phyloP scores from a whole-genome alignment of 1,284 basidiomycete genomes.

The Ceratobasidium sp. region DNA sequence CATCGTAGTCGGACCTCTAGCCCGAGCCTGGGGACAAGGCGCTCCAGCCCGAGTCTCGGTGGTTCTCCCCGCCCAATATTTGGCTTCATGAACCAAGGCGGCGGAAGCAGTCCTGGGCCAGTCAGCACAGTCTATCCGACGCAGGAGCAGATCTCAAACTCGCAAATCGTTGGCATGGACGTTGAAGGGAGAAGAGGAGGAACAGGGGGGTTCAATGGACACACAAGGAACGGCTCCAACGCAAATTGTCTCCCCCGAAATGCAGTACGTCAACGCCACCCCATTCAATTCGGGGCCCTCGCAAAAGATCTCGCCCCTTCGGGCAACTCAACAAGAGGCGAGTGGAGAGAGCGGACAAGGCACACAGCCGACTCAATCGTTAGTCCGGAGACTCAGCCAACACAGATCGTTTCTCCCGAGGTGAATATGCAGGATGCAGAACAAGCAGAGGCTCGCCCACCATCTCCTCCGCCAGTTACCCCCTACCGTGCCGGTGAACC shows the following conservation, averaged over 20 bases:
- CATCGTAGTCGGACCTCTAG: conserved; percentile 9
- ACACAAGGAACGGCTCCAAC: conserved; percentile 17
- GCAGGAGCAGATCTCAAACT: conserved; percentile 3
- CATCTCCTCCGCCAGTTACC: conserved; percentile 1
- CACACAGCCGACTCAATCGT: background rate
- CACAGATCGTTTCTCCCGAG: conserved; percentile 4
- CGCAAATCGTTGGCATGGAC: background rate
- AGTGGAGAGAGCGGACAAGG: background rate
- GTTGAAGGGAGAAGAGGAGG: background rate
- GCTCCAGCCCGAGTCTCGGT: conserved; percentile 5
- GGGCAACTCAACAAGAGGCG: background rate
- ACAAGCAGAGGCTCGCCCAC: background rate
- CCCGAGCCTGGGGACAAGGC: conserved; percentile 6
- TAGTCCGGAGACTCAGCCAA: background rate
- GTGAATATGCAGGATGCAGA: conserved; percentile 7
- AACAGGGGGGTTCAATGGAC: background rate
- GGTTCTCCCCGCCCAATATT: conserved; percentile 10
- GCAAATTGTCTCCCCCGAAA: conserved; percentile 6
- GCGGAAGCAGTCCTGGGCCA: conserved; percentile 22
- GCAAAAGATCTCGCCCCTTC: background rate
- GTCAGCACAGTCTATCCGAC: conserved; percentile 11
- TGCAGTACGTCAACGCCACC: conserved; percentile 19
- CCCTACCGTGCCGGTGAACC: background rate
- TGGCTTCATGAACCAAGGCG: conserved; percentile 17
- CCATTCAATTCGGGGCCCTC: background rate